These are phyloP conservation scores for Coemansia sp. DNA, from an alignment of 192 early-diverging fungal species.

Conservation along the genomic window DNA sequence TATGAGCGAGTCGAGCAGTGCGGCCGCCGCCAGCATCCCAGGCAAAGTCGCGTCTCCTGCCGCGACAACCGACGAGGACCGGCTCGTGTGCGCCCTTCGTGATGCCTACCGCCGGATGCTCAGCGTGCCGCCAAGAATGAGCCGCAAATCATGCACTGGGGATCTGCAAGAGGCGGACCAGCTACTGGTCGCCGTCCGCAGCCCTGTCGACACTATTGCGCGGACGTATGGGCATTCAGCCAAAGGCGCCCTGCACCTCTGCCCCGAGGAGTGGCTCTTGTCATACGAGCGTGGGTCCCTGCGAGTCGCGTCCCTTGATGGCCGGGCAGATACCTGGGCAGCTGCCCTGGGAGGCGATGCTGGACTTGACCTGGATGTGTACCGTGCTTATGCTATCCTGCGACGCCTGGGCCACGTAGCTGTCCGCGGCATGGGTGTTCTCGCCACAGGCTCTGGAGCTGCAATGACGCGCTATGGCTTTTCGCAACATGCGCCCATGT, in stretches of 20 bases:
- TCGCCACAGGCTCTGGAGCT: too few relatives aligned
- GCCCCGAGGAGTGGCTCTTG: constrained; percentile 36
- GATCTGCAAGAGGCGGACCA: background rate
- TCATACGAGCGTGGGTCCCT: constrained; percentile 28
- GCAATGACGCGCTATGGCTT: too few relatives aligned
- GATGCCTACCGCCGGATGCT: constrained; percentile 22
- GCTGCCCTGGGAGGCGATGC: constrained; percentile 4
- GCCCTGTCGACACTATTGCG: constrained; percentile 16
- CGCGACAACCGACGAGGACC: constrained; percentile 7
- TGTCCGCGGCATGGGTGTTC: constrained; percentile 8
- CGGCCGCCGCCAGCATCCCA: background rate
- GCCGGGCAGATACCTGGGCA: constrained; percentile 3
- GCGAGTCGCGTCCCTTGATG: background rate
- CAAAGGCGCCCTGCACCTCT: constrained; percentile 5
- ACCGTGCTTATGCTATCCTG: constrained; percentile 19
- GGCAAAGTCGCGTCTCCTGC: constrained; percentile 13
- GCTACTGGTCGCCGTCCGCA: constrained; percentile 7
- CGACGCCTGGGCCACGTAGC: constrained; percentile 30
- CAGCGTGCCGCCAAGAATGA: constrained; percentile 11
- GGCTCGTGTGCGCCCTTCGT: constrained; percentile 1
- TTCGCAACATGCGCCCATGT: too few relatives aligned
- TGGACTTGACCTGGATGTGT: constrained; percentile 10
- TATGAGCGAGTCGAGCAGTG: constrained; percentile 1
- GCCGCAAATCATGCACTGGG: constrained; percentile 18
- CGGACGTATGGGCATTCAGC: constrained; percentile 12